Conservation (phyloP, 176 grass and related monocot species). For the Avena eriantha region DNA sequence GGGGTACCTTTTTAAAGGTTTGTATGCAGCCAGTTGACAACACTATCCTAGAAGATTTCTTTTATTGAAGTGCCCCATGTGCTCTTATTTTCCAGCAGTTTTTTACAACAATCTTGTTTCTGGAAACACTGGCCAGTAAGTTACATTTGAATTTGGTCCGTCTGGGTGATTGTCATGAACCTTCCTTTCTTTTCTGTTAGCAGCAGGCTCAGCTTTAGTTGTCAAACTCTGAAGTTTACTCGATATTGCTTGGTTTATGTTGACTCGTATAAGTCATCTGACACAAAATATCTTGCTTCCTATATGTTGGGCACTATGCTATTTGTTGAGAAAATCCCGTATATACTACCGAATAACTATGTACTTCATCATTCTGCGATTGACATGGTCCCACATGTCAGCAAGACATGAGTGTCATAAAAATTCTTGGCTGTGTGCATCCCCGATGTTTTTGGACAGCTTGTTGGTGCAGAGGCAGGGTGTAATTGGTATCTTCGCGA, state of each 20-base stretch:
- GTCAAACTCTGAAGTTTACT: neutral
- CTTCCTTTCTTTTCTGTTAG: constrained; percentile 11
- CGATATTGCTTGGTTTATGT: constrained; percentile 6
- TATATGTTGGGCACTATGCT: neutral
- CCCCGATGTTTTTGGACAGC: too few relatives aligned
- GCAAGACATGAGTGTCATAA: neutral
- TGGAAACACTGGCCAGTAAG: neutral
- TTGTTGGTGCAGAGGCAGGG: too few relatives aligned
- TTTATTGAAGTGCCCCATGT: constrained; percentile 15
- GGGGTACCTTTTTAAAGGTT: constrained; percentile 80
- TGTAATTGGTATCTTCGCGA: too few relatives aligned
- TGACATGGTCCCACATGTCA: neutral
- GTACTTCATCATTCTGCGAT: neutral
- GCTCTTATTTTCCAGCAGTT: constrained; percentile 14
- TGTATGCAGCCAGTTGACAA: constrained; percentile 42
- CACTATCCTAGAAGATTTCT: constrained; percentile 20
- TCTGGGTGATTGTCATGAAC: constrained; percentile 5
- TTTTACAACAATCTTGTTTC: constrained; percentile 6
- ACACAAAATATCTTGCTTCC: neutral
- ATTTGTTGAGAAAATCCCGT: neutral
- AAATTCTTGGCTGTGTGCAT: too few relatives aligned
- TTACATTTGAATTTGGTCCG: constrained; percentile 25
- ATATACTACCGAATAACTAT: neutral
- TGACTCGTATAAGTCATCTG: neutral
- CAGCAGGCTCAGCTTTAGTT: constrained; percentile 20